phyloP scores from a whole-genome alignment of 192 early-diverging fungal genomes.

The Anaeromyces robustus region DNA sequence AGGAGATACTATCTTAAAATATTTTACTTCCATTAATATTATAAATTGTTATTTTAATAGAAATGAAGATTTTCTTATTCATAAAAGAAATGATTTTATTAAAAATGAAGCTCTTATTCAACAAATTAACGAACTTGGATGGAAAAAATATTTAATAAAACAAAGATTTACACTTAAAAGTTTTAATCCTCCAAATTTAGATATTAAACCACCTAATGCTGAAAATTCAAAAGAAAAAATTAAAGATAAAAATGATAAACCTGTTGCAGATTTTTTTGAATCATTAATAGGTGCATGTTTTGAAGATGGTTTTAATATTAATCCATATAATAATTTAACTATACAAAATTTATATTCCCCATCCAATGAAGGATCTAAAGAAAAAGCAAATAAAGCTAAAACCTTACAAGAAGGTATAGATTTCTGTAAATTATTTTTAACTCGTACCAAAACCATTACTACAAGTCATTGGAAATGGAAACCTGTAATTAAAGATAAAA shows the following conservation, averaged over 20 bases:
- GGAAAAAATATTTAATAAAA: neutral
- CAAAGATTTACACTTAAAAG: neutral
- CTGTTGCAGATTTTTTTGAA: neutral
- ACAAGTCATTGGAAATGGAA: neutral
- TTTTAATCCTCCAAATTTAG: neutral
- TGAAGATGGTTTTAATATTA: neutral
- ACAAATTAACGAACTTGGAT: neutral
- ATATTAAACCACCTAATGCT: neutral
- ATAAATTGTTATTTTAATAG: neutral
- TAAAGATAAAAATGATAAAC: neutral
- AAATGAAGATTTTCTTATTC: neutral
- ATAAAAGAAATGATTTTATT: neutral
- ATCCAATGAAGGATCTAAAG: no score
- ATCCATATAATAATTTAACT: neutral
- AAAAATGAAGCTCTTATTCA: neutral
- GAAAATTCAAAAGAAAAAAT: neutral
- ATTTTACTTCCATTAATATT: neutral
- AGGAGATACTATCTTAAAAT: neutral
- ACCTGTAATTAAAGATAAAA: neutral
- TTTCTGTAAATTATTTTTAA: neutral
- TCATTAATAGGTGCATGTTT: neutral
- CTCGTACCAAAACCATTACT: neutral
- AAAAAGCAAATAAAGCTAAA: neutral
- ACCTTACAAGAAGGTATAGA: neutral
- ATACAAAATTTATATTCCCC: no score